Evolutionary conservation across 148 eudicot species (phyloP), one percentile per base, ranked within the genome.

Genomic region (Selenicereus undatus): DNA sequence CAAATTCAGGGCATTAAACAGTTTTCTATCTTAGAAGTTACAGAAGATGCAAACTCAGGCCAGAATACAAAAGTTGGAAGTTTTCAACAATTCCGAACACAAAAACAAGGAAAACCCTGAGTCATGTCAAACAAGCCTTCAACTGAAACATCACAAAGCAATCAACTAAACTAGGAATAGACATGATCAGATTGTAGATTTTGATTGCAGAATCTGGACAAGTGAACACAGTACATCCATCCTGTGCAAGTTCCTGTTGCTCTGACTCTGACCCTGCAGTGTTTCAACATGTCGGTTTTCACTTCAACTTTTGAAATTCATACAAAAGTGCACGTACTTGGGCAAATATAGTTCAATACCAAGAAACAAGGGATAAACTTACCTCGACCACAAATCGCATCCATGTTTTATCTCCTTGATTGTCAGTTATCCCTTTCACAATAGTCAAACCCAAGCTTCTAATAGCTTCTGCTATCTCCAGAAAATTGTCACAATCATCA

Each of bases 331-430:
- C 9, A 62, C n/a, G 27, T 62, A 62, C 10, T 20, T 5, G 22
- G 26, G 22, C 35, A 66, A 16, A 52, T 18, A 56, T 56, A 6
- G 22, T 52, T 12, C 58, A 60, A 60, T 60, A 18, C 2, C 32
- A 26, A 66, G 16, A 27, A 27, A 66, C 4, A 4, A 17, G 71
- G 21, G 24, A 66, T 66, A 5, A 66, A 22, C 11, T 66, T 86
- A 93, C 98, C 96, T 95, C 98, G 64, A 93, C 94, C 42, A 95
- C 86, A 82, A 93, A 95, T 78, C 90, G 85, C 90, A 95, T 90
- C 94, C 97, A 89, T 4, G 88, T 91, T 81, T 90, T 93, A 60
- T 89, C 89, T n/a, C 89, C 96, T 76, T 85, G 91, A 80, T 79
- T 86, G 76, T 90, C 93, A 3, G 96, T 86, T 74, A 82, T 76